Evolutionary conservation across 192 early-diverging fungal genomes (phyloP), one percentile per base, ranked within the genome.

Genomic region (Mycoemilia scoparia): DNA sequence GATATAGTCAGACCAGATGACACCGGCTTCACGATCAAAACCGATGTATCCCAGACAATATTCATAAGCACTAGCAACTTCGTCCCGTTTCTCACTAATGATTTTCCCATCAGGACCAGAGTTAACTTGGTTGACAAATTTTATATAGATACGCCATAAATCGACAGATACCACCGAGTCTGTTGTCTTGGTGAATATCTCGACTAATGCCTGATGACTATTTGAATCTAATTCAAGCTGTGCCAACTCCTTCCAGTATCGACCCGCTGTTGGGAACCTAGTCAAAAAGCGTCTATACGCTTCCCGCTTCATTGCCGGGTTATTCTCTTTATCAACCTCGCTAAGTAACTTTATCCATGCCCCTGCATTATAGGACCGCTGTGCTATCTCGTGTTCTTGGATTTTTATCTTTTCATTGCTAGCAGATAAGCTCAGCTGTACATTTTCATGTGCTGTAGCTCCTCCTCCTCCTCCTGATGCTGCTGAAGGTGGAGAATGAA

Each of bases 1-100:
- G 21, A 93, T 60, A 44, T 88, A 97, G 32, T 89, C 76, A 7
- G 61, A 45, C 92, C 92, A 97, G 20, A 97, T 77, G 20, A 51
- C 48, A 1, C 88, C 89, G 4, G 89, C 71, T 15, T 90, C 85
- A 30, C 77, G 76, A 51, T 97, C 89, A 6, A 71, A 49, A 0
- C 92, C 92, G 25, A 97, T 68, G 46, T 85, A 76, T 29, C 75
- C 68, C 1, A 97, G 56, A 10, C 87, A 85, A 50, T 79, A 84
- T 47, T 93, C 88, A 58, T 73, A 93, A 10, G 87, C 74, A 43
- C 83, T 76, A 42, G 61, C 58, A 36, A 96, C 74, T 13, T 71
- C 75, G 5, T 43, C 48, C 16, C 76, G 67, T n/a, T 69, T 50
- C 33, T 84, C 79, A 7, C 53, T 49, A 5, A 48, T 36, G 7